Evolutionary conservation across 768 basidiomycete species (phyloP), one percentile per base, ranked within the genome.

Genomic region (Lactarius quietus): DNA sequence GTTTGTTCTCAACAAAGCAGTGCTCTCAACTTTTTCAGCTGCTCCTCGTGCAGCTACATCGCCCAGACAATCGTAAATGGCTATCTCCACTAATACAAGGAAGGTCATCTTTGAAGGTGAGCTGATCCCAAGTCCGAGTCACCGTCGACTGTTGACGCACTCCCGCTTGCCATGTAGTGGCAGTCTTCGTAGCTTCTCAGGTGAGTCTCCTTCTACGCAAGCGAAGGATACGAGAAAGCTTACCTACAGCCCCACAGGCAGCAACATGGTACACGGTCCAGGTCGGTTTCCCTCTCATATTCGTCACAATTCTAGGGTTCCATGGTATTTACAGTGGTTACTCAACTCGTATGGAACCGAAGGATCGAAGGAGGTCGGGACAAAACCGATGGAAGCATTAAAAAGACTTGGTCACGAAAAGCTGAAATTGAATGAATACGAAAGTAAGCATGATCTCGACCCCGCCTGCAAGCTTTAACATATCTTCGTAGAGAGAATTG

Each of bases 351-450:
- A 79, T 36, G 76, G 80, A 57, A 64, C 68, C 1, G 80, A 82
- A 31, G 72, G 82, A 72, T 83, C 85, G 71, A 84, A 85, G 72
- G 83, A 84, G 66, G 80, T 87, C 18, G 85, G 87, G 69, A 80
- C 84, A 59, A 92, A 90, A 72, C 87, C 89, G 38, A 69, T 86
- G 63, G 86, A 90, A 70, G 85, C 87, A 14, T 71, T 92, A 65
- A 85, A 88, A 70, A 85, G 83, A 59, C 75, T 92, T 20, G 90
- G 90, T 4, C 88, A 92, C 74, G 83, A 77, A 45, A 82, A 85
- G 57, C 79, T 97, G 6, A 84, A 91, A 69, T 80, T 99, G 61
- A 86, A 92, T 71, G 95, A 98, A 76, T 92, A 98, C 73, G 96
- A 99, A 79, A 78, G 92, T 93, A 74, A 68, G 57, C 38, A 39